Base-by-base conservation (phyloP, 2,329 filamentous ascomycete genomes). In the Aspergillus latus region DNA sequence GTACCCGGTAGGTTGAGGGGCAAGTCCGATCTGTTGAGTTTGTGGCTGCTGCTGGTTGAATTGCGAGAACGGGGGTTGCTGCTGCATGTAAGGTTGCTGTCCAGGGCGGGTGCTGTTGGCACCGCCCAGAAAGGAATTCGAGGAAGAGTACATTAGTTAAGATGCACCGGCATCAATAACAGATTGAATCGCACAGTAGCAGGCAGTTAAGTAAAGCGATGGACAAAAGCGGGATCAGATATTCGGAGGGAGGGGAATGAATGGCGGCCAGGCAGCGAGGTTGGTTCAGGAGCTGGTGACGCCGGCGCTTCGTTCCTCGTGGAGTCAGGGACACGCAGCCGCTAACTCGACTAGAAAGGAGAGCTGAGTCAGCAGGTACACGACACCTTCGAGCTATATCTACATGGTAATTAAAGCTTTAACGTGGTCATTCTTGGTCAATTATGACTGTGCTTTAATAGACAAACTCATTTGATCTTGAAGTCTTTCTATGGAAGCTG, bases 121-220 rank as follows among this genome's bases (percentile, higher is more conserved):
- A 77, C 87, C 88, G 75, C 91, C 91, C 68, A 96, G 78, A 75
- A 88, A 97, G 62, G 89, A 87, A 80, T 89, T 95, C 64, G 90
- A 89, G 73, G 88, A 90, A 64, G 91, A 94, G 79, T 90, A 97
- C 93, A 97, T 97, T 76, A 72, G 64, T 59, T 58, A 62, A 56
- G 49, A 49, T 54, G 59, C 58, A 59, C 57, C 64, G 50, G 63
- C 68, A 72, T 70, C 44, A 59, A 58, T 62, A 54, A 34, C 13
- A 52, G 26, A 39, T 39, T 21, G 9, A 26, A 34, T 26, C 40
- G 45, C 47, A 46, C 10, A 43, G 26, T 44, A 52, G 21, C 10
- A 48, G n/a, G 29, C 21, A 47, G 30, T 26, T 52, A 51, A 53
- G 6, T 26, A 45, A 37, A 44, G 30, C 21, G 45, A 54, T 56